phyloP scores from a whole-genome alignment of 306 rosid species.

The Corylus americana region DNA sequence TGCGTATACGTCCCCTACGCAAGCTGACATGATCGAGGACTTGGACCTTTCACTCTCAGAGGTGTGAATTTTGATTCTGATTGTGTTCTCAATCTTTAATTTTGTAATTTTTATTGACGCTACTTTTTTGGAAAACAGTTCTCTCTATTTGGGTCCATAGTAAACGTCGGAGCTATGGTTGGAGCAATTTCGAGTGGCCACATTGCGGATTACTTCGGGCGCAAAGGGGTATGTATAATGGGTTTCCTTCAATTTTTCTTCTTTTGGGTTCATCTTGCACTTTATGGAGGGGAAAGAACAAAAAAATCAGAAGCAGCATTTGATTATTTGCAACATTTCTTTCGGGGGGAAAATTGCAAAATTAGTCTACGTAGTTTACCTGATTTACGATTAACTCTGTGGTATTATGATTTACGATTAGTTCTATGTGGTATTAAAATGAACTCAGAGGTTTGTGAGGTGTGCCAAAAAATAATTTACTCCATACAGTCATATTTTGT shows the following conservation, averaged over 20 bases:
- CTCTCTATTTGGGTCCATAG: constrained; percentile 75
- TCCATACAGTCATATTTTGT: no score
- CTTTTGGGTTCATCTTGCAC: background rate
- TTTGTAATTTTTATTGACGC: background rate
- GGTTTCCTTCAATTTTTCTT: constrained; percentile 1
- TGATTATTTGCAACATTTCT: background rate
- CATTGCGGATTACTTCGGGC: constrained; percentile 73
- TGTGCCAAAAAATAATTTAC: no score
- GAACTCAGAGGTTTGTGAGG: no score
- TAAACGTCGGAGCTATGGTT: constrained; percentile 89
- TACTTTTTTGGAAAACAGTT: constrained; percentile 37
- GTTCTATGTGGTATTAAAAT: no score
- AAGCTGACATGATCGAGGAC: constrained; percentile 55
- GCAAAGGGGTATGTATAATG: constrained; percentile 82
- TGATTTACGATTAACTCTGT: no score
- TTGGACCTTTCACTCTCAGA: constrained; percentile 66
- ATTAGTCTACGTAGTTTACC: no score
- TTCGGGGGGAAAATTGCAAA: no score
- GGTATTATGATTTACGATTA: no score
- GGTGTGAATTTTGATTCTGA: constrained; percentile 39
- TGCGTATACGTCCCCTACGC: constrained; percentile 87
- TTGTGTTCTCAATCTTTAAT: background rate
- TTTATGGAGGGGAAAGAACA: background rate
- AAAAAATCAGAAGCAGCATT: no score
- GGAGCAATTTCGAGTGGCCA: constrained; percentile 92